These are phyloP conservation scores for Talaromyces proteolyticus DNA, from an alignment of 495 filamentous ascomycete genomes.

Conservation along the genomic window DNA sequence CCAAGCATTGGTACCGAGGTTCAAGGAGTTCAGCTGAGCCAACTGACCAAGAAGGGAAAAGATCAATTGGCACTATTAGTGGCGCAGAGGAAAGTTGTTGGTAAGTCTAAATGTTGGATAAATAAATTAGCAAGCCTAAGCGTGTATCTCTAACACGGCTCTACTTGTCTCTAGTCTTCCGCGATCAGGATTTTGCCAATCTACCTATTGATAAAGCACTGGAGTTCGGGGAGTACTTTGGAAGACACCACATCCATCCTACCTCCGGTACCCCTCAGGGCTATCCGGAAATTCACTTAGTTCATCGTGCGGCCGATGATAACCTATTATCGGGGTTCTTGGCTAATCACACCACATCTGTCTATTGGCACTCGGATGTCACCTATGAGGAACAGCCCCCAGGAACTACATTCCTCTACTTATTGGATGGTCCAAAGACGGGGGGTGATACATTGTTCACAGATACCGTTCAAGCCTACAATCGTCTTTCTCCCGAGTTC, in stretches of 20 bases:
- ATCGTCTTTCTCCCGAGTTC: background rate
- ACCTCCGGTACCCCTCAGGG: conserved; percentile 55
- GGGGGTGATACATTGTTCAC: background rate
- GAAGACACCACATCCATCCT: conserved; percentile 57
- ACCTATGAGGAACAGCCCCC: conserved; percentile 28
- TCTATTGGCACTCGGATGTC: conserved; percentile 62
- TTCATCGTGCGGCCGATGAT: conserved; percentile 52
- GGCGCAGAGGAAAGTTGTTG: conserved; percentile 52
- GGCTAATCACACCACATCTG: conserved; percentile 46
- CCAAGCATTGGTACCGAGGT: conserved; percentile 53
- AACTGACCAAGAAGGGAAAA: conserved; percentile 44
- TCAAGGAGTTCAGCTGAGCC: conserved; percentile 48
- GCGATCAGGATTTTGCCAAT: conserved; percentile 53
- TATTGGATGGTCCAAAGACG: background rate
- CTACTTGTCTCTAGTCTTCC: conserved; percentile 37
- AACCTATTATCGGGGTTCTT: conserved; percentile 43
- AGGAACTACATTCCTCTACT: background rate
- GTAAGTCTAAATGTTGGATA: too few species aligned
- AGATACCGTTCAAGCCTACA: background rate
- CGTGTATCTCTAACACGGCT: background rate
- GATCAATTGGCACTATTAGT: conserved; percentile 54
- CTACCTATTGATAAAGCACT: conserved; percentile 51
- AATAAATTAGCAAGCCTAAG: background rate
- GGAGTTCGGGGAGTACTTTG: conserved; percentile 54
- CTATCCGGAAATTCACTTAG: conserved; percentile 55